Conservation (phyloP, 305 asterid genomes). For the Fraxinus latifolia region DNA sequence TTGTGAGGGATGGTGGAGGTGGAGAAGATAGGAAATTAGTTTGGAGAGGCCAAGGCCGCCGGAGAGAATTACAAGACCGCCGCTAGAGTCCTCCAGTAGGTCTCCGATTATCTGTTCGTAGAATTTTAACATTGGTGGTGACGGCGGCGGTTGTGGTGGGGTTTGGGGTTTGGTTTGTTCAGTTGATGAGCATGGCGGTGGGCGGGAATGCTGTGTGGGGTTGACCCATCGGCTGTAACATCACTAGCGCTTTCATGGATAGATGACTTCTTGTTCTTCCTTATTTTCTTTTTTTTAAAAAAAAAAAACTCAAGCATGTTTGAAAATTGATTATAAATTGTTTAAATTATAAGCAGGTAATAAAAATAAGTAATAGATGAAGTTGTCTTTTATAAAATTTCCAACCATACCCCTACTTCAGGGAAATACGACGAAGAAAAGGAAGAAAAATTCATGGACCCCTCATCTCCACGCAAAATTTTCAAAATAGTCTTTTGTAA, state of each 20-base stretch:
- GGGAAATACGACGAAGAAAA: background rate
- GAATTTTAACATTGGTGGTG: constrained; percentile 58
- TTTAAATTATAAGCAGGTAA: background rate
- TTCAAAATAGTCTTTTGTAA: background rate
- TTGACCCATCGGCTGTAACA: background rate
- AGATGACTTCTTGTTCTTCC: background rate
- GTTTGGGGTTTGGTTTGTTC: background rate
- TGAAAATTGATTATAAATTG: background rate
- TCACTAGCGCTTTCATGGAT: background rate
- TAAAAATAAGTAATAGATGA: background rate
- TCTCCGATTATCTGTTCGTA: constrained; percentile 83
- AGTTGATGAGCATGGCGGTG: background rate
- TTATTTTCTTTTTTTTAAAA: too few species aligned
- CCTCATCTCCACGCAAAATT: background rate
- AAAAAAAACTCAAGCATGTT: background rate
- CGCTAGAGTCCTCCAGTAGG: constrained; percentile 68
- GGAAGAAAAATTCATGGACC: background rate
- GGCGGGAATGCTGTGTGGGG: constrained; percentile 3
- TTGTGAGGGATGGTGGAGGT: constrained; percentile 71
- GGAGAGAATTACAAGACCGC: constrained; percentile 77
- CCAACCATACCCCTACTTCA: background rate
- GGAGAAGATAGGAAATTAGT: constrained; percentile 57
- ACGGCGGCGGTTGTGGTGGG: background rate
- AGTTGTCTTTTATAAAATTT: too few species aligned
- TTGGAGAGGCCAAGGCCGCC: constrained; percentile 75